Base-by-base conservation (phyloP, 352 stramenopile species). In the Poterioochromonas sp. region DNA sequence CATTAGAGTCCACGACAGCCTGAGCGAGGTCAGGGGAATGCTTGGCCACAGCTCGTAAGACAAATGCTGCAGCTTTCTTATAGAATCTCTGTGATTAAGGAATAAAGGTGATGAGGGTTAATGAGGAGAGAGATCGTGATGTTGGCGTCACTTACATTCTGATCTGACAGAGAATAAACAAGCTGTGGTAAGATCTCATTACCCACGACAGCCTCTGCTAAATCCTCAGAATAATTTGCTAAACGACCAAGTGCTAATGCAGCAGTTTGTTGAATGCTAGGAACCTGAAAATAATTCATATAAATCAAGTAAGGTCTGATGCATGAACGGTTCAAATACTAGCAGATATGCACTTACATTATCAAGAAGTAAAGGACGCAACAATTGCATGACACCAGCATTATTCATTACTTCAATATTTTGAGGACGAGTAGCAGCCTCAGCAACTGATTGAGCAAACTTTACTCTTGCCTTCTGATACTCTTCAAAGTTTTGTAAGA, bases 391-490 rank as follows among this genome's bases (percentile, higher is more conserved):
- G 47, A 96, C 92, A 37, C 92, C 92, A 11, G 92, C 92, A 77
- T 97, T 97, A 74, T 97, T 91, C 91, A 97, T 95, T 62, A 97
- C 90, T 79, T 97, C 92, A 73, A 97, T 97, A 82, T 97, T 97
- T 84, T 97, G 92, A 60, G 92, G 92, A 35, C 92, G 85, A n/a
- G 91, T 95, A 15, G 92, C 91, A 0, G 91, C 90, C 73, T 97
- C 92, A 3, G 92, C 92, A 37, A 97, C 90, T 12, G 90, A 88
- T 83, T 97, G 92, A 37, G 96, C 92, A 83, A 97, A 97, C 32
- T 88, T 94, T 77, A 97, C 92, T 34, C 92, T 89, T 20, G 91
- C 90, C 83, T 97, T 97, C 69, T 97, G 92, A 83, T 97, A 97
- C 74, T 92, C 88, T 79, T 97, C 92, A 84, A 97, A 97, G 83